A percentile compares a stretch with the other conserved stretches of the same genome.
Conservation (phyloP, 345 rosid species). For the Punica granatum region DNA sequence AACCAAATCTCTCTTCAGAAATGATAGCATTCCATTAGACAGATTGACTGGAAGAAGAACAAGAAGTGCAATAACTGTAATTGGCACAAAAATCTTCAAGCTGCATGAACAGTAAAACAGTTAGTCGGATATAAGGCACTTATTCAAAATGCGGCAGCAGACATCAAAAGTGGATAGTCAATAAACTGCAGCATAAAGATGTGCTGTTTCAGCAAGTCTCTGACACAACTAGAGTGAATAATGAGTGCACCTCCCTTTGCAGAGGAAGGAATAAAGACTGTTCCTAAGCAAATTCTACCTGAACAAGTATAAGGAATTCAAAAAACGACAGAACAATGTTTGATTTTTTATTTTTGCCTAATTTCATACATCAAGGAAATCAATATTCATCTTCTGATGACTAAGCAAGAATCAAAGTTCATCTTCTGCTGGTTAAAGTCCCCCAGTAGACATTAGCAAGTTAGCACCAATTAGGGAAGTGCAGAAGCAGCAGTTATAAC, state of each 20-base stretch:
- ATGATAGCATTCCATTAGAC: conserved; percentile 75
- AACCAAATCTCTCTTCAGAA: conserved; percentile 74
- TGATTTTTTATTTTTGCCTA: background rate
- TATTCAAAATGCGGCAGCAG: background rate
- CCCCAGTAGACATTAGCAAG: no score
- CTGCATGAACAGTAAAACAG: conserved; percentile 35
- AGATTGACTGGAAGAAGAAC: conserved; percentile 91
- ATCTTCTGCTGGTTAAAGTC: no score
- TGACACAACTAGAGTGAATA: background rate
- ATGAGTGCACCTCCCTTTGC: background rate
- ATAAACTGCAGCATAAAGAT: background rate
- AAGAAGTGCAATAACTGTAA: conserved; percentile 58
- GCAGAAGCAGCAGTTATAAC: background rate
- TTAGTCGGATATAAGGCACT: conserved; percentile 4
- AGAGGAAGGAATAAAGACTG: background rate
- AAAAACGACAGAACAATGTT: background rate
- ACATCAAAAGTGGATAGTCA: background rate
- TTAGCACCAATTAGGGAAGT: no score
- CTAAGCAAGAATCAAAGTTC: background rate
- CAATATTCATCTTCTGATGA: background rate
- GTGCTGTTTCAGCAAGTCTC: background rate
- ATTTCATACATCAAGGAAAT: background rate
- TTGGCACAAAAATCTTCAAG: conserved; percentile 81
- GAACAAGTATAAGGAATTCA: background rate
- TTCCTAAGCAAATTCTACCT: background rate